Percentiles rank a stretch among this genome's conserved stretches.
Conservation (phyloP, 1,139 yeast genomes). For the Casaregolazyma lundiana region DNA sequence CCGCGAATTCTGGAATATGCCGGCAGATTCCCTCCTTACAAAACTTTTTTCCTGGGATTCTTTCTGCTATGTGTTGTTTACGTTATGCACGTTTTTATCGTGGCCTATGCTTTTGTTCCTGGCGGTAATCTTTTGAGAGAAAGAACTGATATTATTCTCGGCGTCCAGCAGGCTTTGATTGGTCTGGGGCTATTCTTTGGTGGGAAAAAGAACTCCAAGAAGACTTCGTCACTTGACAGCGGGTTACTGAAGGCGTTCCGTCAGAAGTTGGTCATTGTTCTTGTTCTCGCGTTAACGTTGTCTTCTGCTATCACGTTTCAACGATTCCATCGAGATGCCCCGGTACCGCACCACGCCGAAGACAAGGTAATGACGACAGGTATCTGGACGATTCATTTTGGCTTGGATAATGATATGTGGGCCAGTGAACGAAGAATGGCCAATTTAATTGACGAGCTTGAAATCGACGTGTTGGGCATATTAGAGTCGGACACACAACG, state of each 20-base stretch:
- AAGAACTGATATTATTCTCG: slow-evolving; percentile 71
- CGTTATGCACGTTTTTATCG: slow-evolving; percentile 91
- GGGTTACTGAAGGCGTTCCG: slow-evolving; percentile 12
- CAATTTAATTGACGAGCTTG: slow-evolving; percentile 74
- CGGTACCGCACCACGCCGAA: slow-evolving; percentile 72
- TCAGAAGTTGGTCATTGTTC: slow-evolving; percentile 25
- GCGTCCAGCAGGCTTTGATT: slow-evolving; percentile 46
- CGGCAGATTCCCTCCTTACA: slow-evolving; percentile 55
- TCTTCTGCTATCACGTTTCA: slow-evolving; percentile 46
- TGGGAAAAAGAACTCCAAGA: slow-evolving; percentile 27
- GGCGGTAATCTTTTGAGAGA: slow-evolving; percentile 86
- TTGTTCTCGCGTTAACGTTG: slow-evolving; percentile 29
- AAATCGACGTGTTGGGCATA: slow-evolving; percentile 84
- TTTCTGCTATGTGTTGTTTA: slow-evolving; percentile 53
- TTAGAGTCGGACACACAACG: slow-evolving; percentile 93
- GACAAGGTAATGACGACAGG: slow-evolving; percentile 83
- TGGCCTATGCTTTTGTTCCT: slow-evolving; percentile 97
- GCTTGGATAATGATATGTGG: slow-evolving; percentile 97
- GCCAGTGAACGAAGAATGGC: slow-evolving; percentile 89
- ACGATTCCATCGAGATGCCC: slow-evolving; percentile 55
- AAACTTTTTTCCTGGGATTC: slow-evolving; percentile 51
- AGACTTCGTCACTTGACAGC: slow-evolving; percentile 2
- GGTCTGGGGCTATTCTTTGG: slow-evolving; percentile 35
- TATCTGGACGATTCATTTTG: slow-evolving; percentile 97
- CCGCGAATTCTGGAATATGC: slow-evolving; percentile 61